A percentile compares a stretch with the other conserved stretches of the same genome.
Evolutionary conservation across 768 basidiomycete genomes (phyloP).

Genomic region (Infundibulicybe gibba): DNA sequence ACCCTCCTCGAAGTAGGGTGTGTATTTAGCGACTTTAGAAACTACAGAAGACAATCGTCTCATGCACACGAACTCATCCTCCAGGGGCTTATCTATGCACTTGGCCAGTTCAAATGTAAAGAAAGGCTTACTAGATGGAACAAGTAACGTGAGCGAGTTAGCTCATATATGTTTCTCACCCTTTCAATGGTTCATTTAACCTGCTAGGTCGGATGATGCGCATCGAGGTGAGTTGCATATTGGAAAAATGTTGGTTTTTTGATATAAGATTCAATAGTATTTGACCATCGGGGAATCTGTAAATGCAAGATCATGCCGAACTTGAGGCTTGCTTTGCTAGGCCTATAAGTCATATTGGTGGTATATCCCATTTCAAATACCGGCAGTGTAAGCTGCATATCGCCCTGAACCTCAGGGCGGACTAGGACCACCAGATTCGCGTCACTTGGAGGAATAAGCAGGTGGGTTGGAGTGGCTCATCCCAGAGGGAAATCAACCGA

Average conservation of each 20-base stretch:
- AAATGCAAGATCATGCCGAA: too few relatives aligned
- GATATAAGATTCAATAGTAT: too few relatives aligned
- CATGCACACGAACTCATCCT: constrained; percentile 77
- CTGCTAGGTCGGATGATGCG: constrained; percentile 31
- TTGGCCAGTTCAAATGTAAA: constrained; percentile 37
- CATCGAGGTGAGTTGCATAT: constrained; percentile 47
- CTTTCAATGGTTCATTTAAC: constrained; percentile 67
- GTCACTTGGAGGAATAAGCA: too few relatives aligned
- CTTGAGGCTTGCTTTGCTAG: too few relatives aligned
- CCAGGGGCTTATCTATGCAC: constrained; percentile 60
- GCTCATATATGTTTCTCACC: background rate
- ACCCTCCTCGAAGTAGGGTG: constrained; percentile 62
- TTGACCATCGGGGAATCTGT: too few relatives aligned
- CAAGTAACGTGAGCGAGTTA: constrained; percentile 74
- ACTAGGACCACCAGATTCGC: too few relatives aligned
- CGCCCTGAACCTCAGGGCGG: too few relatives aligned
- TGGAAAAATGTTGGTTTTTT: background rate
- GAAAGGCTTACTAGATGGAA: constrained; percentile 76
- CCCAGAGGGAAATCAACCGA: too few relatives aligned
- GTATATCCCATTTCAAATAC: too few relatives aligned
- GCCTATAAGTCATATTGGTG: too few relatives aligned
- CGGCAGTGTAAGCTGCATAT: too few relatives aligned
- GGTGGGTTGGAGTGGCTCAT: too few relatives aligned
- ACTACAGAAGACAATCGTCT: constrained; percentile 74
- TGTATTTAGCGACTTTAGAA: constrained; percentile 82